These are phyloP conservation scores for Epichloe baconii DNA, from an alignment of 2,329 filamentous ascomycete species.

Conservation along the genomic window DNA sequence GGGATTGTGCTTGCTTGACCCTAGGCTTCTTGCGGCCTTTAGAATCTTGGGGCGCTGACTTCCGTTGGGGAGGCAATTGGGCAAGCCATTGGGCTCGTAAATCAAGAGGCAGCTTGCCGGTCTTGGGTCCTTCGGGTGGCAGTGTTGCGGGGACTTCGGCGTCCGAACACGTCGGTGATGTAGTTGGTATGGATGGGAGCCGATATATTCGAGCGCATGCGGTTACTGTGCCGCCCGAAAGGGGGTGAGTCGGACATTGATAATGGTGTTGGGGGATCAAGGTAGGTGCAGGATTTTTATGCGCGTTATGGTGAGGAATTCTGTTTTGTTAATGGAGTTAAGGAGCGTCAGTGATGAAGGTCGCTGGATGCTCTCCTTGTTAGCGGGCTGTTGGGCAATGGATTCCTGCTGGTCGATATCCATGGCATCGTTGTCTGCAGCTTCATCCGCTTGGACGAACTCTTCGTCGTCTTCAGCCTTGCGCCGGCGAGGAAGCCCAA, in stretches of 20 bases:
- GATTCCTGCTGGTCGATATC: conserved; percentile 15
- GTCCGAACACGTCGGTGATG: conserved; percentile 16
- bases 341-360: conserved; percentile 9
- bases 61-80: conserved; percentile 24
- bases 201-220: conserved; percentile 76
- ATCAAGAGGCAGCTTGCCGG: conserved; percentile 24
- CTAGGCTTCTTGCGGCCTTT: conserved; percentile 6
- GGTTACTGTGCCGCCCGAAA: conserved; percentile 56
- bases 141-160: conserved; percentile 35
- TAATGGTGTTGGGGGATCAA: conserved; percentile 22
- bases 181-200: conserved; percentile 35
- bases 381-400: neutral
- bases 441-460: conserved; percentile 2
- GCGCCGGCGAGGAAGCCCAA: conserved; percentile 21
- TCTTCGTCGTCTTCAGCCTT: conserved; percentile 6
- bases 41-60: neutral
- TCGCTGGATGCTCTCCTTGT: neutral
- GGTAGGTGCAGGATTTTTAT: conserved; percentile 14
- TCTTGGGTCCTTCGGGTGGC: conserved; percentile 13
- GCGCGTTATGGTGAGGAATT: conserved; percentile 18
- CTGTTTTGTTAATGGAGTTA: conserved; percentile 14
- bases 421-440: conserved; percentile 16
- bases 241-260: conserved; percentile 54
- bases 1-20: conserved; percentile 21
- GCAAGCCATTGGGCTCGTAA: conserved; percentile 62